Percentiles rank a stretch among this genome's conserved stretches.
Evolutionary conservation across 331 rosid genomes (phyloP).

Genomic region (Rosa hybrid): DNA sequence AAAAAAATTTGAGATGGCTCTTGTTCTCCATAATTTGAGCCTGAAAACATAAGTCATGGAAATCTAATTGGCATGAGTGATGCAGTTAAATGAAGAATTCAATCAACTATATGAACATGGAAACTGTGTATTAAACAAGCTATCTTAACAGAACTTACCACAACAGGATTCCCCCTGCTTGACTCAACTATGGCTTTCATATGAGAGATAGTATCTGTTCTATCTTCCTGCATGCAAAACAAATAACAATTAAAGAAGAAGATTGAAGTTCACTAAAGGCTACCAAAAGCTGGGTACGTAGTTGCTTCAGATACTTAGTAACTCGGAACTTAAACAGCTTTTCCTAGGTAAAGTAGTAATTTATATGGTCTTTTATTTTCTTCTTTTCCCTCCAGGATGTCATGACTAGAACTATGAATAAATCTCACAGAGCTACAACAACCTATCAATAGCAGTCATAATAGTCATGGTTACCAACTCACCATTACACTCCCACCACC

Average conservation of each 20-base stretch:
- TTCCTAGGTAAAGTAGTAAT: background rate
- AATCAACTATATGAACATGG: no score
- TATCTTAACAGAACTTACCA: no score
- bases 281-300: conserved; percentile 6
- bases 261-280: conserved; percentile 18
- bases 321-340: conserved; percentile 6
- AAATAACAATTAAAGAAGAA: conserved; percentile 2
- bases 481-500: conserved; percentile 63
- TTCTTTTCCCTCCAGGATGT: background rate
- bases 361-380: background rate
- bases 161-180: no score
- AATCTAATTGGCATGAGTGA: no score
- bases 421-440: background rate
- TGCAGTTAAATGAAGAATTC: no score
- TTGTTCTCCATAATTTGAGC: conserved; percentile 55
- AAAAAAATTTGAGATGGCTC: conserved; percentile 36
- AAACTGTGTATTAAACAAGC: no score
- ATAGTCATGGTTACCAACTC: conserved; percentile 26
- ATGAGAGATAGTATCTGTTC: no score
- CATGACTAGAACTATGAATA: background rate
- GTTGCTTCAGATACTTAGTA: conserved; percentile 13
- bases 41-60: no score
- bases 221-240: no score
- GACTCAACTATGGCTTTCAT: no score
- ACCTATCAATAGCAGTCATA: background rate